A percentile compares a stretch with the other conserved stretches of the same genome.
Evolutionary conservation across 1,284 basidiomycete genomes (phyloP).

Genomic region (Sparassis latifolia): DNA sequence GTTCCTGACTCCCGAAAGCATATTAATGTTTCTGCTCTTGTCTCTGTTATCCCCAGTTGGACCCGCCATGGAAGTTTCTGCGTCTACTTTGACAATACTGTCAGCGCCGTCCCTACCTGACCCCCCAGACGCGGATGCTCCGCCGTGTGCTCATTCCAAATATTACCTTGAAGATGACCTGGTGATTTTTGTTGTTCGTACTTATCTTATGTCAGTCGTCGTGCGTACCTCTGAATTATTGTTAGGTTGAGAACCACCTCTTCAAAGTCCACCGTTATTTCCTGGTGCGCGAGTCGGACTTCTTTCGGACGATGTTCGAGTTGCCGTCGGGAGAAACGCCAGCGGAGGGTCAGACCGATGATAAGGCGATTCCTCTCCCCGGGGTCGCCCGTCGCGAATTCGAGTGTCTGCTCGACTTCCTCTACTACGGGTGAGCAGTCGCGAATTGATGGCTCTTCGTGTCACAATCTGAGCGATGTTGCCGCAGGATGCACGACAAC

Average conservation of each 20-base stretch:
- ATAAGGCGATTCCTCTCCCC: slow-evolving; percentile 7
- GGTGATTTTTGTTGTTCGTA: slow-evolving; percentile 13
- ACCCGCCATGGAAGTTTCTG: no score
- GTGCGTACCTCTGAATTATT: not conserved
- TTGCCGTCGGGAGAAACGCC: slow-evolving; percentile 3
- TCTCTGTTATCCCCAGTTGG: no score
- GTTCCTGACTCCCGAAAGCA: no score
- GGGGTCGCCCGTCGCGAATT: slow-evolving; percentile 10
- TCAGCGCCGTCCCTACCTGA: no score
- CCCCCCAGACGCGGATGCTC: no score
- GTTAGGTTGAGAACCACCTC: slow-evolving; percentile 26
- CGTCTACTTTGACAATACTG: no score
- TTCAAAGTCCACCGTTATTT: slow-evolving; percentile 28
- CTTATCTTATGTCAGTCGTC: not conserved
- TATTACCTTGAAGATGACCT: slow-evolving; percentile 17
- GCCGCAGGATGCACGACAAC: slow-evolving; percentile 17
- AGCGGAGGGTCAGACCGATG: slow-evolving; percentile 9
- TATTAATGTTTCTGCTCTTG: no score
- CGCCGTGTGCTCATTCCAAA: slow-evolving; percentile 3
- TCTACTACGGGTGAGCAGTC: slow-evolving; percentile 11
- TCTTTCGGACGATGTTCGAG: slow-evolving; percentile 11
- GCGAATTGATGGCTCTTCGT: no score
- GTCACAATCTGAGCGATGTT: not conserved
- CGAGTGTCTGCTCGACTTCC: slow-evolving; percentile 10
- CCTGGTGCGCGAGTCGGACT: slow-evolving; percentile 13